phyloP scores from a whole-genome alignment of 306 rosid genomes.

The Trifolium pratense region DNA sequence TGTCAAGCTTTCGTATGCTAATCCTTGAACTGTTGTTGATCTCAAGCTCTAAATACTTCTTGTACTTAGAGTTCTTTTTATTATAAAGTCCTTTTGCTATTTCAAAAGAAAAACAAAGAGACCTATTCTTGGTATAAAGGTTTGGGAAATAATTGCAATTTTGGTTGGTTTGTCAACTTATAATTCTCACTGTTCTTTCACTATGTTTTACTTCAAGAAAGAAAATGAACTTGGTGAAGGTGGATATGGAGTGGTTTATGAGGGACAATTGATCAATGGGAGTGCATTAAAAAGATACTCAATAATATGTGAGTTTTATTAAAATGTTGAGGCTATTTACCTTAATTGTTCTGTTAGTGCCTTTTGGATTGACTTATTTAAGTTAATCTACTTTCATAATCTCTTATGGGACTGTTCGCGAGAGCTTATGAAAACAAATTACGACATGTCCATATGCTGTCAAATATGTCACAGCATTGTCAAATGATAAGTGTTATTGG shows the following conservation, averaged over 20 bases:
- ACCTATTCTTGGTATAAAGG: conserved; percentile 70
- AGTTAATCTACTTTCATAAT: background rate
- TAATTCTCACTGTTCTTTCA: conserved; percentile 74
- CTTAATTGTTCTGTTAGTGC: conserved; percentile 23
- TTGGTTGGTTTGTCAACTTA: conserved; percentile 73
- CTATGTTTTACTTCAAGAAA: conserved; percentile 71
- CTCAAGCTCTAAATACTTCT: too few species aligned
- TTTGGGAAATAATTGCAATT: conserved; percentile 90
- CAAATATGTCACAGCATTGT: too few species aligned
- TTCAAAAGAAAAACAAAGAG: too few species aligned
- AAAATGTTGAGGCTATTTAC: conserved; percentile 19
- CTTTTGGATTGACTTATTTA: background rate
- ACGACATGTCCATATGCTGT: background rate
- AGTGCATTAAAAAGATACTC: conserved; percentile 87
- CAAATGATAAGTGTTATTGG: too few species aligned
- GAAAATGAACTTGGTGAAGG: conserved; percentile 91
- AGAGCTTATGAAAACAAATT: background rate
- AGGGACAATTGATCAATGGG: conserved; percentile 83
- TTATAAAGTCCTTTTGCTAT: too few species aligned
- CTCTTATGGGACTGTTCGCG: background rate
- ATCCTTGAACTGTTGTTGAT: too few species aligned
- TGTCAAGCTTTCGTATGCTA: too few species aligned
- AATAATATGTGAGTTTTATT: conserved; percentile 78
- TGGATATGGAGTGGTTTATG: conserved; percentile 93
- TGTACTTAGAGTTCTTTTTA: too few species aligned